Percentiles rank a stretch among this genome's conserved stretches.
Evolutionary conservation across 176 grass and related monocot genomes (phyloP).

Genomic region (Triticum monococcum): DNA sequence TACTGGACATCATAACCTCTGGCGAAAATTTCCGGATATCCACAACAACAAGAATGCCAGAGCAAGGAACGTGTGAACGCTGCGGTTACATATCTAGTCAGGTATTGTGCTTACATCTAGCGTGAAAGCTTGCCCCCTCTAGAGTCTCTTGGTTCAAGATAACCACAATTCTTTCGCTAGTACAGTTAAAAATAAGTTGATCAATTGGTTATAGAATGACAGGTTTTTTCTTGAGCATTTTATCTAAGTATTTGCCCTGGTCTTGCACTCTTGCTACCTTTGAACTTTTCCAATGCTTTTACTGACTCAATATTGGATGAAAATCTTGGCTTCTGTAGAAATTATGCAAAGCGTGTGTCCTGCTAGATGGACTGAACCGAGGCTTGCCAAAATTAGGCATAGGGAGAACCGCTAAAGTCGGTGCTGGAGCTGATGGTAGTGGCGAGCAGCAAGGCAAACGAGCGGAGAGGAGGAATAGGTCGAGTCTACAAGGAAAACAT

Average conservation of each 20-base stretch:
- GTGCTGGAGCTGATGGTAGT: conserved; percentile 27
- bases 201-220: not conserved
- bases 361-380: conserved; percentile 87
- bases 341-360: conserved; percentile 92
- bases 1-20: conserved; percentile 94
- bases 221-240: not conserved
- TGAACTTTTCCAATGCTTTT: not conserved
- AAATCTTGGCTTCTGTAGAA: conserved; percentile 53
- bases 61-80: conserved; percentile 87
- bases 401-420: conserved; percentile 51
- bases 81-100: conserved; percentile 96
- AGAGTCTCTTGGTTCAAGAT: not conserved
- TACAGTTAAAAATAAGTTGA: conserved; percentile 8
- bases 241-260: not conserved
- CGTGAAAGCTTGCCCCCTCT: not conserved
- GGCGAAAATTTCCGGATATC: conserved; percentile 96
- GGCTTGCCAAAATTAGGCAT: conserved; percentile 89
- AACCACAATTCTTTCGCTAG: not conserved
- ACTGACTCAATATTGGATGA: not conserved
- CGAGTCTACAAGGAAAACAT: conserved; percentile 64
- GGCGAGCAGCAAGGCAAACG: conserved; percentile 21
- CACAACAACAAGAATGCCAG: conserved; percentile 83
- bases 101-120: conserved; percentile 39
- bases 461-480: conserved; percentile 36
- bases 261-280: not conserved